Evolutionary conservation across 768 basidiomycete species (phyloP).

Genomic region (Serpula lacrymans): DNA sequence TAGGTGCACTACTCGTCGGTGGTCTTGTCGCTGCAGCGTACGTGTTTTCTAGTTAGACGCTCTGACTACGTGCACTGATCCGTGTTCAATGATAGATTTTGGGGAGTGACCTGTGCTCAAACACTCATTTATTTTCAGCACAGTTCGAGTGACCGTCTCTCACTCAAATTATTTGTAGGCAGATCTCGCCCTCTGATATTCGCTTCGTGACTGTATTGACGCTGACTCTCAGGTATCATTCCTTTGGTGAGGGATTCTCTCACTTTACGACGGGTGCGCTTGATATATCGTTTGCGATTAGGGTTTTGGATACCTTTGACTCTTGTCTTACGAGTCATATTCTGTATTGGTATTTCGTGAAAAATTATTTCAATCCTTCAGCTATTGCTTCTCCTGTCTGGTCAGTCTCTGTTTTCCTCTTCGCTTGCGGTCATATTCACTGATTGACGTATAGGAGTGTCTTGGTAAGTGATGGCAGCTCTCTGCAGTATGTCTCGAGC

Average conservation of each 20-base stretch:
- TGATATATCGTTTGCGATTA: conserved; percentile 13
- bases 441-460: conserved; percentile 39
- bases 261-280: conserved; percentile 14
- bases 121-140: conserved; percentile 48
- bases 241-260: conserved; percentile 29
- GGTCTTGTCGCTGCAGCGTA: conserved; percentile 53
- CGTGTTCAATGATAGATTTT: conserved; percentile 39
- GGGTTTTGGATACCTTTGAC: conserved; percentile 56
- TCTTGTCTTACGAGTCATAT: conserved; percentile 50
- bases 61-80: conserved; percentile 1
- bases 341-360: conserved; percentile 56
- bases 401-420: conserved; percentile 28
- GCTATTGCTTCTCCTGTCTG: conserved; percentile 46
- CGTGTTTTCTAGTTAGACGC: conserved; percentile 12
- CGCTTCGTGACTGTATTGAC: neutral
- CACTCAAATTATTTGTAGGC: conserved; percentile 38
- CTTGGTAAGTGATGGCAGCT: conserved; percentile 34
- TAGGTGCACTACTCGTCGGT: conserved; percentile 55
- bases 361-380: conserved; percentile 47
- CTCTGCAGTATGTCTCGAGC: too few relatives aligned
- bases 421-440: neutral
- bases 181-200: neutral
- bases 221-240: conserved; percentile 33
- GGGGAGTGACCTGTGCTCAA: conserved; percentile 55
- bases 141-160: conserved; percentile 28